These are phyloP conservation scores for Lachnellula occidentalis DNA, from an alignment of 2,329 filamentous ascomycete genomes.

Conservation along the genomic window DNA sequence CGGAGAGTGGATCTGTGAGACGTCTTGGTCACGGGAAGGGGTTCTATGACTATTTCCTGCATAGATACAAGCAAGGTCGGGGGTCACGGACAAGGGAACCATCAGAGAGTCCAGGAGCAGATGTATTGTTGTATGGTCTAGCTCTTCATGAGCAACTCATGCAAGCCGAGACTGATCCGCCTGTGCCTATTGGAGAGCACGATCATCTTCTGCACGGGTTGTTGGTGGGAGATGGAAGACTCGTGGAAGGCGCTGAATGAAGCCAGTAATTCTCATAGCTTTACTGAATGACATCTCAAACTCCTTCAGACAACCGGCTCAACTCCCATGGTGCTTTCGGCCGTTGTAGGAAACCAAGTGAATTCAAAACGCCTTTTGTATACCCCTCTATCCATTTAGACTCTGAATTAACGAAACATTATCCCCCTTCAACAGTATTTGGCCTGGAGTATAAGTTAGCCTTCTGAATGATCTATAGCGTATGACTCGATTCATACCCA, in stretches of 20 bases:
- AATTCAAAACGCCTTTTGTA: slow-evolving; percentile 23
- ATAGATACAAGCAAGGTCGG: slow-evolving; percentile 56
- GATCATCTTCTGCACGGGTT: slow-evolving; percentile 79
- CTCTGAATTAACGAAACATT: slow-evolving; percentile 58
- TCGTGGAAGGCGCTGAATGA: slow-evolving; percentile 35
- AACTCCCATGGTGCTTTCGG: slow-evolving; percentile 16
- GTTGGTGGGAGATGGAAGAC: slow-evolving; percentile 63
- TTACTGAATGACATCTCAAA: slow-evolving; percentile 10
- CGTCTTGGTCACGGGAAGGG: slow-evolving; percentile 91
- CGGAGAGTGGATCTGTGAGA: slow-evolving; percentile 50
- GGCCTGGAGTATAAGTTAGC: slow-evolving; percentile 39
- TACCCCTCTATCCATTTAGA: slow-evolving; percentile 29
- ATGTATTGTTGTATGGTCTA: slow-evolving; percentile 62
- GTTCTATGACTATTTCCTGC: slow-evolving; percentile 93
- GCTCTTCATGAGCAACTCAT: slow-evolving; percentile 84
- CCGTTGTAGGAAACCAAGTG: slow-evolving; percentile 11
- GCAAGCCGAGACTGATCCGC: slow-evolving; percentile 46
- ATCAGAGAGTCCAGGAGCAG: slow-evolving; percentile 55
- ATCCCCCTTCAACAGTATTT: slow-evolving; percentile 63
- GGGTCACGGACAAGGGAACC: slow-evolving; percentile 26
- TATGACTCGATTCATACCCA: slow-evolving; percentile 54
- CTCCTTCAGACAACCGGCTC: slow-evolving; percentile 6
- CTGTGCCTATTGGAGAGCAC: slow-evolving; percentile 67
- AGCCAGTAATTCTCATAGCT: slow-evolving; percentile 12
- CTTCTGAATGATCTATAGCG: neutral